phyloP scores from a whole-genome alignment of 345 rosid species.

The Cardiospermum halicacabum region DNA sequence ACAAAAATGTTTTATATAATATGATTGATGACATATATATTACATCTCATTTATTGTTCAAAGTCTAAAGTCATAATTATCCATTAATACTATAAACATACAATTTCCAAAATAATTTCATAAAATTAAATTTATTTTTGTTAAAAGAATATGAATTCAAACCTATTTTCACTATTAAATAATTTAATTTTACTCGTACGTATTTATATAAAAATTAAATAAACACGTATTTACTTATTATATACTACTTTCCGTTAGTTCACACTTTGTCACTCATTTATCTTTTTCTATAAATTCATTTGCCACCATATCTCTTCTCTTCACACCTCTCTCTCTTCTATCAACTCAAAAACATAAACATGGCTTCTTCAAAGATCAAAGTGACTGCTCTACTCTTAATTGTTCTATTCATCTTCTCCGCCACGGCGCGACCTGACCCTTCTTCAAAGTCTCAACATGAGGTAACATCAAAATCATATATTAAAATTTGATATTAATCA shows the following conservation, averaged over 20 bases:
- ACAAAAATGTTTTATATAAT: neutral
- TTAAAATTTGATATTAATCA: too few species aligned
- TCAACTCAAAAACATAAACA: too few species aligned
- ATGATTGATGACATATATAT: neutral
- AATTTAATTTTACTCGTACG: too few species aligned
- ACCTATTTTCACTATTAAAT: too few species aligned
- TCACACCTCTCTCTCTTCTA: neutral
- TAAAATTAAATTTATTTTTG: too few species aligned
- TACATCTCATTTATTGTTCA: neutral
- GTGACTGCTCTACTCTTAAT: neutral
- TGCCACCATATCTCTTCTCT: neutral
- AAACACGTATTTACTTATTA: too few species aligned
- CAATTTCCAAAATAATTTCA: too few species aligned
- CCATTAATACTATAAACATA: neutral
- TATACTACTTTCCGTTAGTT: constrained; percentile 8
- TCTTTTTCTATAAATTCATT: constrained; percentile 10
- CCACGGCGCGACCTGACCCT: constrained; percentile 46
- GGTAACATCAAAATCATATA: too few species aligned
- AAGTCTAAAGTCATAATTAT: neutral
- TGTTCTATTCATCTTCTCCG: constrained; percentile 38
- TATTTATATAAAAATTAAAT: too few species aligned
- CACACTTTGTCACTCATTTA: neutral
- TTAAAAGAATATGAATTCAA: too few species aligned
- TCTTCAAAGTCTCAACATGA: constrained; percentile 22
- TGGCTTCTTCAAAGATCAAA: too few species aligned